Conservation (phyloP, 768 basidiomycete species). For the Boletus subparvulus region DNA sequence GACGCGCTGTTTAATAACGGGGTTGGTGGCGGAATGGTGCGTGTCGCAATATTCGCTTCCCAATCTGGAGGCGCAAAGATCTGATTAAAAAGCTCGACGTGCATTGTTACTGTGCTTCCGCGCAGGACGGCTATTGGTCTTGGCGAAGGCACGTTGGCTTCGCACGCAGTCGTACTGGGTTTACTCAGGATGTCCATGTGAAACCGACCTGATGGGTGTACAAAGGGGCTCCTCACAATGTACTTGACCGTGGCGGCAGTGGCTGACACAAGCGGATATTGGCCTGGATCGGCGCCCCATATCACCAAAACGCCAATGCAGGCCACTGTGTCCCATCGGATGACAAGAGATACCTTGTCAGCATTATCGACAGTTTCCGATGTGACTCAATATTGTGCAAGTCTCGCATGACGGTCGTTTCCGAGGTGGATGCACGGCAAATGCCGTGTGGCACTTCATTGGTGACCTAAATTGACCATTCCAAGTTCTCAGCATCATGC, state of each 20-base stretch:
- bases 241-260: too few species aligned
- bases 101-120: slow-evolving; percentile 2
- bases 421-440: slow-evolving; percentile 4
- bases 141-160: slow-evolving; percentile 22
- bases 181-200: not conserved
- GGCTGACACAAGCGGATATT: too few species aligned
- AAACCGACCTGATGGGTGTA: not conserved
- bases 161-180: not conserved
- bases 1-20: not conserved
- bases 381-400: not conserved
- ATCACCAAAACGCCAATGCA: not conserved
- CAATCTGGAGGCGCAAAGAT: slow-evolving; percentile 13
- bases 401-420: too few species aligned
- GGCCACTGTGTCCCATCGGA: not conserved
- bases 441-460: slow-evolving; percentile 8
- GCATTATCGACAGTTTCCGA: not conserved
- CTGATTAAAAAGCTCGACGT: not conserved
- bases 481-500: slow-evolving; percentile 4
- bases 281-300: too few species aligned
- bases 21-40: not conserved
- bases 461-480: not conserved
- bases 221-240: not conserved
- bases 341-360: not conserved
- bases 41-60: slow-evolving; percentile 10
- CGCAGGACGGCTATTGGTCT: slow-evolving; percentile 1